Conservation (phyloP, 192 early-diverging fungal genomes). For the Umbelopsis sp. region DNA sequence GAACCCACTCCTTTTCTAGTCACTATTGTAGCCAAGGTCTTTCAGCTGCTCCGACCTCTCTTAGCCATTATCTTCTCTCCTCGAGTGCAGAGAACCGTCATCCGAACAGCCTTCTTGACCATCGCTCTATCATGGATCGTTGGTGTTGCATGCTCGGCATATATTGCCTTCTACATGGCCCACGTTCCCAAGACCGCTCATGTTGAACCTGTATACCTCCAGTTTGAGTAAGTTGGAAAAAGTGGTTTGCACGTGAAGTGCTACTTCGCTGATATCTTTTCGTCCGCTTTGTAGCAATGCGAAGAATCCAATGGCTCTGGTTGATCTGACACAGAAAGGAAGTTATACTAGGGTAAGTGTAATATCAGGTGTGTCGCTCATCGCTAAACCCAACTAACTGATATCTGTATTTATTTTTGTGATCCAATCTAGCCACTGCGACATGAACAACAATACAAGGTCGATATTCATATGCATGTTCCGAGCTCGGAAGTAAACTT, state of each 20-base stretch:
- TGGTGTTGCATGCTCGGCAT: slow-evolving; percentile 27
- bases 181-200: slow-evolving; percentile 33
- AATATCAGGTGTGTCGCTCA: too few relatives aligned
- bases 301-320: not conserved
- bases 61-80: slow-evolving; percentile 28
- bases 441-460: slow-evolving; percentile 33
- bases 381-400: too few relatives aligned
- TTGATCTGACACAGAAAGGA: slow-evolving; percentile 6
- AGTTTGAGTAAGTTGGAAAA: slow-evolving; percentile 18
- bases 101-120: slow-evolving; percentile 20
- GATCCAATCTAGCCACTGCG: slow-evolving; percentile 23
- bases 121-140: slow-evolving; percentile 31
- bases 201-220: slow-evolving; percentile 31
- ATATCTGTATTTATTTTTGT: too few relatives aligned
- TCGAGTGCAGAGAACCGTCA: slow-evolving; percentile 25
- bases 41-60: slow-evolving; percentile 19
- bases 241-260: not conserved
- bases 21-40: not conserved
- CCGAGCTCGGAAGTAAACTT: slow-evolving; percentile 34
- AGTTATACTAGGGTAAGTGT: not conserved
- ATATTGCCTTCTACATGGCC: slow-evolving; percentile 35
- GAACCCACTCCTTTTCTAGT: slow-evolving; percentile 1
- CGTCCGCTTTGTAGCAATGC: not conserved
- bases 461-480: slow-evolving; percentile 30
- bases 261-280: not conserved